A percentile compares a stretch with the other conserved stretches of the same genome.
These are phyloP conservation scores for Coniochaeta prunicola DNA, from an alignment of 2,329 filamentous ascomycete genomes.

Conservation along the genomic window DNA sequence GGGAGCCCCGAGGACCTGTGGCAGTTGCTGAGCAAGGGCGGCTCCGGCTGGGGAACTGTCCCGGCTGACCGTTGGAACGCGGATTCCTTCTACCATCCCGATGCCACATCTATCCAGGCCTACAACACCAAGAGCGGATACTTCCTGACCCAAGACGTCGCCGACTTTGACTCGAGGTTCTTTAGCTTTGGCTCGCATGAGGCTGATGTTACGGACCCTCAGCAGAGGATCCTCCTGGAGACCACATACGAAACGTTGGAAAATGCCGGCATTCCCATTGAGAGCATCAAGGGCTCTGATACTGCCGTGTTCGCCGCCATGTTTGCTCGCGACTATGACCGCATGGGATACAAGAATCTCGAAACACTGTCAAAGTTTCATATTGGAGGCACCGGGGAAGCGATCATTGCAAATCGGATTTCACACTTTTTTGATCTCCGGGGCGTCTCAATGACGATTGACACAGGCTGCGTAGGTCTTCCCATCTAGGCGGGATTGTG, in stretches of 20 bases:
- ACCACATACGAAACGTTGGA: slow-evolving; percentile 9
- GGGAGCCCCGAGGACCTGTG: slow-evolving; percentile 18
- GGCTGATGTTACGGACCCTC: slow-evolving; percentile 7
- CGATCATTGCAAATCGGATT: neutral
- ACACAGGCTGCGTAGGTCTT: neutral
- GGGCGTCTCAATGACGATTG: neutral
- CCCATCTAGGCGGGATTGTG: too few species aligned
- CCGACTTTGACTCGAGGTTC: slow-evolving; percentile 7
- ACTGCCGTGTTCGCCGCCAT: neutral
- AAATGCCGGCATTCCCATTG: slow-evolving; percentile 9
- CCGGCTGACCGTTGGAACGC: slow-evolving; percentile 16
- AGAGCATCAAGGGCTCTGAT: neutral
- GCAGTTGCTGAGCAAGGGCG: slow-evolving; percentile 16
- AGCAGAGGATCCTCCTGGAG: slow-evolving; percentile 16
- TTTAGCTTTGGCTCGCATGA: slow-evolving; percentile 8
- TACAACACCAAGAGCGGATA: slow-evolving; percentile 5
- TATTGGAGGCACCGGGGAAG: neutral
- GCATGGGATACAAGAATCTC: slow-evolving; percentile 1
- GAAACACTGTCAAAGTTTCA: neutral
- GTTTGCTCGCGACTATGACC: slow-evolving; percentile 18
- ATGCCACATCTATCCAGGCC: neutral
- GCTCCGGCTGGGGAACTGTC: slow-evolving; percentile 12
- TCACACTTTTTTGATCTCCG: slow-evolving; percentile 1
- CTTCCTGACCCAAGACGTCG: slow-evolving; percentile 8
- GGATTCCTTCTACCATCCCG: slow-evolving; percentile 14